Conservation (phyloP, 2,329 filamentous ascomycete species). For the Tolypocladium tundrense region DNA sequence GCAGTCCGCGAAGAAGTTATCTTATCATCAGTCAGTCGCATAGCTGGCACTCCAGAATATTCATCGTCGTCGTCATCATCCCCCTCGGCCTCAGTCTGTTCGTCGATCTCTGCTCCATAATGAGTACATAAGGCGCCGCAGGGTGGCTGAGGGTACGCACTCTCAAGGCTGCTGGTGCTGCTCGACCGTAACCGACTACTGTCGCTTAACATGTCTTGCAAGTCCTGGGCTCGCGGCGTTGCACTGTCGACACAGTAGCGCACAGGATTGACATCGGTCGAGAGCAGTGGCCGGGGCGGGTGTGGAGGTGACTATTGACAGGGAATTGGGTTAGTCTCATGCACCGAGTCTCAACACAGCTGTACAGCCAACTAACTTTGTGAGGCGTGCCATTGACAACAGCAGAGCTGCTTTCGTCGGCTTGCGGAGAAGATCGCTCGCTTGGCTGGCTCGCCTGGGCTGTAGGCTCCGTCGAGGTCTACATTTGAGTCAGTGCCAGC, state of each 20-base stretch:
- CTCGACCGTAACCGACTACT: slow-evolving; percentile 49
- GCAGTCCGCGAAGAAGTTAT: slow-evolving; percentile 62
- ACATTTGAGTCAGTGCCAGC: slow-evolving; percentile 1
- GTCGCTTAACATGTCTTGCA: slow-evolving; percentile 59
- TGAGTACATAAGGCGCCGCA: not conserved
- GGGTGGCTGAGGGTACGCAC: slow-evolving; percentile 32
- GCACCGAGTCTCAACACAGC: not conserved
- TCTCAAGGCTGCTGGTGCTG: slow-evolving; percentile 66
- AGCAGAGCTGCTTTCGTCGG: slow-evolving; percentile 22
- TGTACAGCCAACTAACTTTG: slow-evolving; percentile 11
- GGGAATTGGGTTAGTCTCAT: slow-evolving; percentile 3
- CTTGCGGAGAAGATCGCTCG: slow-evolving; percentile 26
- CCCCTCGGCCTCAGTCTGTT: slow-evolving; percentile 39
- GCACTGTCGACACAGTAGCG: slow-evolving; percentile 57
- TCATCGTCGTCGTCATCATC: slow-evolving; percentile 44
- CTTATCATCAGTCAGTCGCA: slow-evolving; percentile 44
- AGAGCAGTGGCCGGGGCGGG: slow-evolving; percentile 59
- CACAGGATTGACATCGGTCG: slow-evolving; percentile 60
- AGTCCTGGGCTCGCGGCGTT: slow-evolving; percentile 75
- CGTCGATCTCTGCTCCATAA: slow-evolving; percentile 40
- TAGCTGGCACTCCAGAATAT: slow-evolving; percentile 28
- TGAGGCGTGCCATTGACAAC: slow-evolving; percentile 10
- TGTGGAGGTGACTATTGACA: slow-evolving; percentile 6
- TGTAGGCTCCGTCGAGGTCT: slow-evolving; percentile 32
- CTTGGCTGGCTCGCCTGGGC: slow-evolving; percentile 23